A percentile compares a stretch with the other conserved stretches of the same genome.
Evolutionary conservation across 768 basidiomycete genomes (phyloP).

Genomic region (Serendipita sp.): DNA sequence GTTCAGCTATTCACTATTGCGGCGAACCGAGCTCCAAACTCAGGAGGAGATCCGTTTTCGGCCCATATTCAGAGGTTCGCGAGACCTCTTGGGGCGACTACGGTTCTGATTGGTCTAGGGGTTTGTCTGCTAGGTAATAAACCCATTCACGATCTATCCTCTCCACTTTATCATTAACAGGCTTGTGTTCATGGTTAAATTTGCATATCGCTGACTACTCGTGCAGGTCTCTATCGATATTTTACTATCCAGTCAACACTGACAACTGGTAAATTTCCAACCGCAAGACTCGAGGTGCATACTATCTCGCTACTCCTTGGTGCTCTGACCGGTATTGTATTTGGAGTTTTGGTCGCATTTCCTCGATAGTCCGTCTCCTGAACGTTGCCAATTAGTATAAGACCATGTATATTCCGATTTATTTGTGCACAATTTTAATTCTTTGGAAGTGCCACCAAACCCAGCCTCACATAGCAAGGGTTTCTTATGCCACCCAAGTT

Average conservation of each 20-base stretch:
- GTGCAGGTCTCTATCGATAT: constrained; percentile 33
- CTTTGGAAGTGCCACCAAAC: no score
- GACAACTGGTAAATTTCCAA: constrained; percentile 34
- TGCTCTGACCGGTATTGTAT: constrained; percentile 26
- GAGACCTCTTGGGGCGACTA: constrained; percentile 35
- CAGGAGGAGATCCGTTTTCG: background rate
- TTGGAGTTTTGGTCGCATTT: constrained; percentile 26
- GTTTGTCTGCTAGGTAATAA: constrained; percentile 35
- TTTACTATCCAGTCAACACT: constrained; percentile 37
- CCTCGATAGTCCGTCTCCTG: background rate
- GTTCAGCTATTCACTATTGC: constrained; percentile 38
- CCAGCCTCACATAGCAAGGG: background rate
- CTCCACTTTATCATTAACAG: background rate
- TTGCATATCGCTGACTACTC: background rate
- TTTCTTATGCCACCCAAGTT: constrained; percentile 1
- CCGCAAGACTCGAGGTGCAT: constrained; percentile 30
- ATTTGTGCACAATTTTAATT: no score
- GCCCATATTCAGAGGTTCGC: constrained; percentile 21
- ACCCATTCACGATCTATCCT: background rate
- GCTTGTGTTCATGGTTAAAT: no score
- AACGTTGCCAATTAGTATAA: background rate
- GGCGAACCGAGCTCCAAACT: constrained; percentile 12
- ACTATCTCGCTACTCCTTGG: constrained; percentile 27
- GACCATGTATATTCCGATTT: background rate
- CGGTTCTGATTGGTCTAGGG: constrained; percentile 29